Evolutionary conservation across 768 basidiomycete genomes (phyloP).

Genomic region (Auriscalpium orientale): DNA sequence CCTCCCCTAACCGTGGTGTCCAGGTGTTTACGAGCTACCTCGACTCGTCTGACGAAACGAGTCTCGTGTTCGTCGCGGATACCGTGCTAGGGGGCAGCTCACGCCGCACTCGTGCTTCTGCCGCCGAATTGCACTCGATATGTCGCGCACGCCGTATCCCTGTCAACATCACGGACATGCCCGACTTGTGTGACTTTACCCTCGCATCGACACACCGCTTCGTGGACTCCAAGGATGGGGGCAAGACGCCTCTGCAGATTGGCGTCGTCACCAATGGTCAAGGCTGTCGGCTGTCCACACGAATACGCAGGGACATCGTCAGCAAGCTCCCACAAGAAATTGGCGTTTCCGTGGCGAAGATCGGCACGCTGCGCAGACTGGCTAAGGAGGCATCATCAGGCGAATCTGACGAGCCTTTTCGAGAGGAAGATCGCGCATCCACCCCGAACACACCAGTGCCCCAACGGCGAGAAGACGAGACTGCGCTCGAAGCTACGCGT

Average conservation of each 20-base stretch:
- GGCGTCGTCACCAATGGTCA: constrained; percentile 88
- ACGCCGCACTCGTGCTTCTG: constrained; percentile 44
- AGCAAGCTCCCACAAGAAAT: constrained; percentile 62
- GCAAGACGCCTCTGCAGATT: constrained; percentile 54
- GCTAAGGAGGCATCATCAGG: constrained; percentile 32
- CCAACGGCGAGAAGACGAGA: constrained; percentile 40
- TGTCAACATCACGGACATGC: constrained; percentile 83
- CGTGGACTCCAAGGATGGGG: constrained; percentile 36
- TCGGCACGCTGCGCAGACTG: constrained; percentile 60
- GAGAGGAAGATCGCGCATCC: constrained; percentile 44
- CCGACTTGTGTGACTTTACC: constrained; percentile 81
- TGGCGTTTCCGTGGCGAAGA: constrained; percentile 65
- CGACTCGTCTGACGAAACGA: constrained; percentile 23
- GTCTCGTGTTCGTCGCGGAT: constrained; percentile 76
- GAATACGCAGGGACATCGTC: constrained; percentile 79
- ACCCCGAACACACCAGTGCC: constrained; percentile 72
- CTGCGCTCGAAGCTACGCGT: constrained; percentile 28
- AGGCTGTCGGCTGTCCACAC: constrained; percentile 77
- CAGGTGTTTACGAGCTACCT: constrained; percentile 44
- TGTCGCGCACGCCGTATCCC: constrained; percentile 57
- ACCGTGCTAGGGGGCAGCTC: constrained; percentile 41
- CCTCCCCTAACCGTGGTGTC: constrained; percentile 28
- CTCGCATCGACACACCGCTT: constrained; percentile 86
- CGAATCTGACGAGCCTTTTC: constrained; percentile 33
- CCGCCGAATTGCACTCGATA: constrained; percentile 45